phyloP scores from a whole-genome alignment of 169 alveolate species.

The Plasmodium fragile region DNA sequence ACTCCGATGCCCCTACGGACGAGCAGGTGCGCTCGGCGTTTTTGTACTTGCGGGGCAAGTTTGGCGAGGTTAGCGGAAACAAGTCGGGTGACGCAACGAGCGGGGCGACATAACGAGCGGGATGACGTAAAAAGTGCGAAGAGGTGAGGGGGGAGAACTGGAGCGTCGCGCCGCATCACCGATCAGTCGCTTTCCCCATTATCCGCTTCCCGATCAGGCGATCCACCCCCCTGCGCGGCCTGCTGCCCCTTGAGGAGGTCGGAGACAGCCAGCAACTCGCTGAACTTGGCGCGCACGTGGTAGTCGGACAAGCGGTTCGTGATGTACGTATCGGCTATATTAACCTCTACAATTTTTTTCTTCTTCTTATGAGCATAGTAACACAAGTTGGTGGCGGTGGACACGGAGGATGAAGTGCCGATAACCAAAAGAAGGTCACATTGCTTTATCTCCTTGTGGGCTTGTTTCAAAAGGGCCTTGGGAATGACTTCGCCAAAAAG shows the following conservation, averaged over 20 bases:
- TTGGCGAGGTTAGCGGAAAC: not conserved
- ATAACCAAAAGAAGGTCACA: slow-evolving; percentile 53
- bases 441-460: slow-evolving; percentile 36
- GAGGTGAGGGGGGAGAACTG: not conserved
- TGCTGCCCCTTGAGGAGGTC: slow-evolving; percentile 9
- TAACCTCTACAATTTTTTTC: slow-evolving; percentile 56
- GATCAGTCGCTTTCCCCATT: not conserved
- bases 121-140: not conserved
- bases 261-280: slow-evolving; percentile 15
- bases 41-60: slow-evolving; percentile 34
- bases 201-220: too few species aligned
- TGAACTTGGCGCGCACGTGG: slow-evolving; percentile 52
- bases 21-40: slow-evolving; percentile 32
- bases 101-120: not conserved
- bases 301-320: slow-evolving; percentile 57
- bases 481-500: slow-evolving; percentile 67
- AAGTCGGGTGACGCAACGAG: not conserved
- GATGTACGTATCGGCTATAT: slow-evolving; percentile 36
- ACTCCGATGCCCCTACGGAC: slow-evolving; percentile 42
- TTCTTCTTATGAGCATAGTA: slow-evolving; percentile 44
- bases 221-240: not conserved
- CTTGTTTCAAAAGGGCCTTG: slow-evolving; percentile 36
- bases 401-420: slow-evolving; percentile 66
- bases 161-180: not conserved
- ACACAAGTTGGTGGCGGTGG: slow-evolving; percentile 64